Evolutionary conservation across 2,329 filamentous ascomycete species (phyloP), one percentile per base, ranked within the genome.

Genomic region (Aspergillus fumigatus): DNA sequence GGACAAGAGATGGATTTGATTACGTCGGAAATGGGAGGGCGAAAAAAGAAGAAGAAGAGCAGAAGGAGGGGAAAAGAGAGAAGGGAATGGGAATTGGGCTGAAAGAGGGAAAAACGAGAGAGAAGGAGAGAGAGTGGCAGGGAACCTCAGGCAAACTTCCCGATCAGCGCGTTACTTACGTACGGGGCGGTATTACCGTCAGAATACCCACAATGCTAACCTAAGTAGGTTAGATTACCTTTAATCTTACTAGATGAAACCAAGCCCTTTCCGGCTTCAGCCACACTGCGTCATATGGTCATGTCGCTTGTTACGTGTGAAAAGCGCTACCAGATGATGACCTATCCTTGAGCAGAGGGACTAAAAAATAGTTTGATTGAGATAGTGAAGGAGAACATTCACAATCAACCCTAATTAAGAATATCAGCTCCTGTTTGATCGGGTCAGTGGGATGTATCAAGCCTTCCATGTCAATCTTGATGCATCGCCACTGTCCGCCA

Each of bases 11-110:
- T 21, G 43, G 23, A 47, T 26, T 47, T 61, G 58, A 64, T 62
- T 65, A 64, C 60, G 63, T 63, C 77, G 77, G 79, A 60, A 58
- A 61, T 45, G 61, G 62, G 57, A 60, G 59, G 60, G 58, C 62
- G 62, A 66, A 64, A 68, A 67, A 67, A 65, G 62, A 60, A 49
- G 57, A 53, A 67, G 61, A 65, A 65, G 58, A 64, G 60, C 53
- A 59, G 63, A 58, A 62, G 61, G 56, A 61, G 58, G 59, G 58
- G 62, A 65, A 35, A 35, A 35, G 11, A 62, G 58, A 61, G 59
- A 61, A 51, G 50, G 52, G 49, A 53, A 50, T 53, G 51, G 54
- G 23, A 62, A 56, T 59, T 61, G 59, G 60, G 58, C 56, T 56
- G 60, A 56, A 55, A 59, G 43, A 52, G 43, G 59, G 54, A 56